Percentiles rank a stretch among this genome's conserved stretches.
Conservation (phyloP, 139 green algal genomes). For the Chlorella ohadii region DNA sequence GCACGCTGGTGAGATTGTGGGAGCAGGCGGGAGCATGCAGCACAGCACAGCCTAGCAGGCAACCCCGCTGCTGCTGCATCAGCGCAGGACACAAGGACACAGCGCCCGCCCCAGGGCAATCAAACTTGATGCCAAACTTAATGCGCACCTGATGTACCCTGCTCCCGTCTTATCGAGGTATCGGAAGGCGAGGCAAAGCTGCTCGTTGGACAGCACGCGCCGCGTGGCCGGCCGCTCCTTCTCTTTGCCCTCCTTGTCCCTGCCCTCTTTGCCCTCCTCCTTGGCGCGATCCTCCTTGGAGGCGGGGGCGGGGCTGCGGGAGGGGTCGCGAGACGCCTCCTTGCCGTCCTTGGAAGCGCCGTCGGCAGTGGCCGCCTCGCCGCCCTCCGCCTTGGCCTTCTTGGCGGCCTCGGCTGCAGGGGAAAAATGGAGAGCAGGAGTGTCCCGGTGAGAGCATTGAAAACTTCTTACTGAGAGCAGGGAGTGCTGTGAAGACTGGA, state of each 20-base stretch:
- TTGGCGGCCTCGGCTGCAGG: conserved; percentile 26
- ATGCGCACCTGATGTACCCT: conserved; percentile 44
- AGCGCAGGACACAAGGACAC: too few species aligned
- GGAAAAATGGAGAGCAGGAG: too few species aligned
- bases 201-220: conserved; percentile 23
- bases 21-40: too few species aligned
- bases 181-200: conserved; percentile 47
- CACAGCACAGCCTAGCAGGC: too few species aligned
- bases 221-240: background rate
- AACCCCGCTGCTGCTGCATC: too few species aligned
- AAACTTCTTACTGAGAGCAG: too few species aligned
- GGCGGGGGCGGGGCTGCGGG: background rate
- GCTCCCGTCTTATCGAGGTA: conserved; percentile 55
- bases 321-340: background rate
- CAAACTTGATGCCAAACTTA: too few species aligned
- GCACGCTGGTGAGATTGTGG: too few species aligned
- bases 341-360: background rate
- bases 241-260: conserved; percentile 4
- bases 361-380: background rate
- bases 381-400: conserved; percentile 17
- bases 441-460: too few species aligned
- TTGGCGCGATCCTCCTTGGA: conserved; percentile 1
- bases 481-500: too few species aligned
- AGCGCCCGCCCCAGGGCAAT: too few species aligned
- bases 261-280: conserved; percentile 17